A percentile compares a stretch with the other conserved stretches of the same genome.
Conservation (phyloP, 805 yeast species). For the Metschnikowia dekortorum region DNA sequence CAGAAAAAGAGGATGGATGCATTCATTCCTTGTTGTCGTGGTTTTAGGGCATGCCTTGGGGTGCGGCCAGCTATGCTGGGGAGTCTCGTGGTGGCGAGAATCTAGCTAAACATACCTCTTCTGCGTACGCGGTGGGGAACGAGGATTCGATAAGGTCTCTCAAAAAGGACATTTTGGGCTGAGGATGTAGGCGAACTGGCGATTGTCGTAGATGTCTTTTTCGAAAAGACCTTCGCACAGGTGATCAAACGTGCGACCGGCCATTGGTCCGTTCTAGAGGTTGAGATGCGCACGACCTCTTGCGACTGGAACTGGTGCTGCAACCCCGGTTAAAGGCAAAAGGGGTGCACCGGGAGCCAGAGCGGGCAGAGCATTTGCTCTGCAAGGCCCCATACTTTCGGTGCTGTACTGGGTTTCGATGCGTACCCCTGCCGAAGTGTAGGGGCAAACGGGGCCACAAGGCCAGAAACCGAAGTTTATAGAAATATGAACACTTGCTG, state of each 20-base stretch:
- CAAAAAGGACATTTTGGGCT: conserved; percentile 43
- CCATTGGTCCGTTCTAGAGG: conserved; percentile 15
- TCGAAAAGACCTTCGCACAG: conserved; percentile 13
- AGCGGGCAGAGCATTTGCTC: no score
- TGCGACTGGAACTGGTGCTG: not conserved
- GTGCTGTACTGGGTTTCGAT: no score
- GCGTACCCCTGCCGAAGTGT: no score
- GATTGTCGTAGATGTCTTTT: conserved; percentile 4
- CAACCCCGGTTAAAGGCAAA: not conserved
- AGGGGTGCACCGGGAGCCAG: no score
- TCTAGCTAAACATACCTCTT: conserved; percentile 43
- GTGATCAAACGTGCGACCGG: conserved; percentile 19
- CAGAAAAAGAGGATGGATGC: not conserved
- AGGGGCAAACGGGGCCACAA: no score
- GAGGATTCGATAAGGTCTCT: conserved; percentile 76
- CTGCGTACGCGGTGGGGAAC: conserved; percentile 83
- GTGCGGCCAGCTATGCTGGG: not conserved
- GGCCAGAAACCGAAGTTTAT: no score
- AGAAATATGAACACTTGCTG: no score
- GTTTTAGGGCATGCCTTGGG: not conserved
- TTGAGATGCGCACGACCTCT: conserved; percentile 9
- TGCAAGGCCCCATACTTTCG: not conserved
- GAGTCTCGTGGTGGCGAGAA: not conserved
- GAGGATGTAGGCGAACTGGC: conserved; percentile 6
- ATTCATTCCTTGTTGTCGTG: not conserved